Conservation (phyloP, 2,329 filamentous ascomycete species). For the Westerdykella aurantiaca region DNA sequence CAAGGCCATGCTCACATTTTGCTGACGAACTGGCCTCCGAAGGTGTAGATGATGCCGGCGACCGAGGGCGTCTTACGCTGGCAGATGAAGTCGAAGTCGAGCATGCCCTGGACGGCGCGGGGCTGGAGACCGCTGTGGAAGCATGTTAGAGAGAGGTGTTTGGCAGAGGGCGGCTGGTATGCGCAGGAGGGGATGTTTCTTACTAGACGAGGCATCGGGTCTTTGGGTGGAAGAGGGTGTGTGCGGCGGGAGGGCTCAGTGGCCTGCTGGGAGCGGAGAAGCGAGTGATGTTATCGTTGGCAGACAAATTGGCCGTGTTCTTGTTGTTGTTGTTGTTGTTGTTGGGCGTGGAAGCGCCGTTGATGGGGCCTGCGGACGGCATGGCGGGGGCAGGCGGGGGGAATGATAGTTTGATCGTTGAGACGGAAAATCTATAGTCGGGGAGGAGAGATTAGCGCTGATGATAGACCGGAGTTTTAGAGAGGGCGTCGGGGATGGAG, state of each 20-base stretch:
- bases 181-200: slow-evolving; percentile 30
- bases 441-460: slow-evolving; percentile 5
- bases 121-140: slow-evolving; percentile 77
- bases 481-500: slow-evolving; percentile 1
- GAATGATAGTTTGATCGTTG: not conserved
- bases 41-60: slow-evolving; percentile 99
- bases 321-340: slow-evolving; percentile 28
- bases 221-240: slow-evolving; percentile 98
- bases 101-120: slow-evolving; percentile 59
- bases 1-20: slow-evolving; percentile 68
- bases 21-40: slow-evolving; percentile 99
- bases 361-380: slow-evolving; percentile 39
- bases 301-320: slow-evolving; percentile 50
- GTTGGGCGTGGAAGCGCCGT: slow-evolving; percentile 25
- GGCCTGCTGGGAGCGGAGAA: slow-evolving; percentile 91
- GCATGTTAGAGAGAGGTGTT: slow-evolving; percentile 17
- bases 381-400: slow-evolving; percentile 32
- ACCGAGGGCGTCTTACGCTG: slow-evolving; percentile 95
- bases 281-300: slow-evolving; percentile 98
- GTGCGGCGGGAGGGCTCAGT: slow-evolving; percentile 77
- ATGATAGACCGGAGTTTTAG: not conserved
- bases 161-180: not conserved
- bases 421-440: not conserved
- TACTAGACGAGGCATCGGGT: slow-evolving; percentile 99
- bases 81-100: slow-evolving; percentile 99